Conservation (phyloP, 352 stramenopile genomes). For the Saprolegnia parasitica region DNA sequence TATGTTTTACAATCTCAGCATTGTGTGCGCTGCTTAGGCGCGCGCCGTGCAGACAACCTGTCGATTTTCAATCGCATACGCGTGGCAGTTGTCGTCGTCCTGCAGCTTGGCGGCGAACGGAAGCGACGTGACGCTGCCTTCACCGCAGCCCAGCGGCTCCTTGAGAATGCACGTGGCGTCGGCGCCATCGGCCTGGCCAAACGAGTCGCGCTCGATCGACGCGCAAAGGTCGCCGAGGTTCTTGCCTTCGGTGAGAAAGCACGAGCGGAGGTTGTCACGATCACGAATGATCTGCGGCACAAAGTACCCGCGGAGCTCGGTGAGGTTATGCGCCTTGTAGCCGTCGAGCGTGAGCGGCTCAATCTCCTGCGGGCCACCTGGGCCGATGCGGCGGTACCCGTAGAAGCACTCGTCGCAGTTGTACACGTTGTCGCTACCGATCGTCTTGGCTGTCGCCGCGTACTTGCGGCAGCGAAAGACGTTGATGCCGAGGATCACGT, state of each 20-base stretch:
- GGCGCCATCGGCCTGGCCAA: not conserved
- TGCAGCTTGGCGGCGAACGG: not conserved
- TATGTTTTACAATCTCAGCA: too few species aligned
- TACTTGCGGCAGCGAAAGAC: constrained; percentile 1
- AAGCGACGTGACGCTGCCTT: not conserved
- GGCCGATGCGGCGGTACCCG: not conserved
- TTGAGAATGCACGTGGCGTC: not conserved
- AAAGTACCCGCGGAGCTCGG: not conserved
- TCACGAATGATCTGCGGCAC: not conserved
- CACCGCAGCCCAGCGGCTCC: not conserved
- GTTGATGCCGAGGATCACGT: not conserved
- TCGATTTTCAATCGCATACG: not conserved
- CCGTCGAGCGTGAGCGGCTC: not conserved
- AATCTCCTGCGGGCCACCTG: not conserved
- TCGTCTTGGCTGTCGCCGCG: not conserved
- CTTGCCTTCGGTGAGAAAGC: not conserved
- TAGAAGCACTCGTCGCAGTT: not conserved
- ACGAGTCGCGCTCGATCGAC: not conserved
- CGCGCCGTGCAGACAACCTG: not conserved
- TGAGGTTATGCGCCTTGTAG: not conserved
- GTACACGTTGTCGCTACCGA: not conserved
- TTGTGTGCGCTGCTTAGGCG: not conserved
- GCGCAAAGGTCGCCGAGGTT: not conserved
- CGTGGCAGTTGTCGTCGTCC: not conserved
- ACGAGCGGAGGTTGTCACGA: not conserved